Percentiles rank a stretch among this genome's conserved stretches.
Evolutionary conservation across 2,329 filamentous ascomycete genomes (phyloP).

Genomic region (Colletotrichum graminicola): DNA sequence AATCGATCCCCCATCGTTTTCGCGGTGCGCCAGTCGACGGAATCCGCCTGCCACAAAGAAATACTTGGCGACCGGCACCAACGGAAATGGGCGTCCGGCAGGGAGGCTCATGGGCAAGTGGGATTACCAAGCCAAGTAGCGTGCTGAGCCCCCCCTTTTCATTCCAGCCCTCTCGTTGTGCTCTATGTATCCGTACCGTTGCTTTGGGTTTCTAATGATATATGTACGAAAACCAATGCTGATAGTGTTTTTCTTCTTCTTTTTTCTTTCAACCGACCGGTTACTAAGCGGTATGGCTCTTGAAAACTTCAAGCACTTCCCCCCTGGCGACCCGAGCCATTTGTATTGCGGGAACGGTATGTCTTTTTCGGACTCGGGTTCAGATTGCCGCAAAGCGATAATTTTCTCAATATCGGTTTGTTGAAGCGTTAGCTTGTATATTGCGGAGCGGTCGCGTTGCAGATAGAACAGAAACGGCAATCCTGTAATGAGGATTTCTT

Average conservation of each 20-base stretch:
- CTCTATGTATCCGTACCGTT: neutral
- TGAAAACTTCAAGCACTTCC: neutral
- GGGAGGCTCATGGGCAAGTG: neutral
- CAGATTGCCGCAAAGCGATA: neutral
- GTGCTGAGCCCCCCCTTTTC: neutral
- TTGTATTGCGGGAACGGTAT: slow-evolving; percentile 18
- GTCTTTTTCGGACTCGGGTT: neutral
- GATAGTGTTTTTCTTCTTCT: neutral
- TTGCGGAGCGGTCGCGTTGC: neutral
- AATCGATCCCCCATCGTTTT: slow-evolving; percentile 6
- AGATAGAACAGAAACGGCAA: neutral
- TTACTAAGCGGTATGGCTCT: neutral
- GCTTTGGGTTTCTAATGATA: neutral
- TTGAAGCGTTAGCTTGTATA: neutral
- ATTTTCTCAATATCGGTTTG: neutral
- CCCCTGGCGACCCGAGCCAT: neutral
- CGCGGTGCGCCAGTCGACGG: slow-evolving; percentile 22
- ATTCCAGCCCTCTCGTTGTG: neutral
- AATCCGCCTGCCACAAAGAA: slow-evolving; percentile 24
- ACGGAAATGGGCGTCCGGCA: slow-evolving; percentile 2
- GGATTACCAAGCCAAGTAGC: neutral
- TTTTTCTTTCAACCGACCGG: neutral
- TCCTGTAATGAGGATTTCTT: neutral
- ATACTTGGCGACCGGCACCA: slow-evolving; percentile 17
- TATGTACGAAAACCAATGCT: neutral